These are phyloP conservation scores for Claviceps spartinae DNA, from an alignment of 2,329 filamentous ascomycete species.

Conservation along the genomic window DNA sequence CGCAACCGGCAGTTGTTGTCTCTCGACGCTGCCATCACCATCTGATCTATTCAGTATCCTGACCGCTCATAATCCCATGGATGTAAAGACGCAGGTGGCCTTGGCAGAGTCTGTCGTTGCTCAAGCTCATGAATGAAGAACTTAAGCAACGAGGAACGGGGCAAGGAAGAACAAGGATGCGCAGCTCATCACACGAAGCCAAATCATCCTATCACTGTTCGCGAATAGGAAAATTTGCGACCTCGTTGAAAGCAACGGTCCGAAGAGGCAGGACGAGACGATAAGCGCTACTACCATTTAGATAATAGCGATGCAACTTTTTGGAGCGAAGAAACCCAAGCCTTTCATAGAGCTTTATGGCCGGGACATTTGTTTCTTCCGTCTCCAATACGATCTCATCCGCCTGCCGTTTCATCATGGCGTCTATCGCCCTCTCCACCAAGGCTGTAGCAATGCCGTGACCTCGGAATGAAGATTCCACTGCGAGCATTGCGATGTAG, in stretches of 20 bases:
- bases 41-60: neutral
- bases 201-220: slow-evolving; percentile 9
- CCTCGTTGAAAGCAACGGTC: slow-evolving; percentile 27
- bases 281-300: slow-evolving; percentile 93
- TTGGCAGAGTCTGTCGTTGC: neutral
- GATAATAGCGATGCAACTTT: slow-evolving; percentile 83
- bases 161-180: neutral
- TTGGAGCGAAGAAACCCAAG: slow-evolving; percentile 88
- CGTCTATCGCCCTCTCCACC: slow-evolving; percentile 81
- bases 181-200: neutral
- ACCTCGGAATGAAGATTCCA: slow-evolving; percentile 64
- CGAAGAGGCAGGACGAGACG: slow-evolving; percentile 73
- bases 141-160: neutral
- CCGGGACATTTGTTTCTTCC: slow-evolving; percentile 80
- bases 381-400: slow-evolving; percentile 96
- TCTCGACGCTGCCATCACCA: slow-evolving; percentile 5
- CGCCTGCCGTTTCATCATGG: slow-evolving; percentile 71
- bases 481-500: slow-evolving; percentile 98
- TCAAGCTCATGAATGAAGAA: neutral
- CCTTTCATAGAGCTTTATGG: slow-evolving; percentile 84
- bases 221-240: slow-evolving; percentile 22
- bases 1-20: neutral
- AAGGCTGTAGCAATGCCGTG: slow-evolving; percentile 78
- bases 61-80: neutral
- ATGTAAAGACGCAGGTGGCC: neutral